Evolutionary conservation across 2,329 filamentous ascomycete species (phyloP).

Genomic region (Cucurbitaria berberidis): DNA sequence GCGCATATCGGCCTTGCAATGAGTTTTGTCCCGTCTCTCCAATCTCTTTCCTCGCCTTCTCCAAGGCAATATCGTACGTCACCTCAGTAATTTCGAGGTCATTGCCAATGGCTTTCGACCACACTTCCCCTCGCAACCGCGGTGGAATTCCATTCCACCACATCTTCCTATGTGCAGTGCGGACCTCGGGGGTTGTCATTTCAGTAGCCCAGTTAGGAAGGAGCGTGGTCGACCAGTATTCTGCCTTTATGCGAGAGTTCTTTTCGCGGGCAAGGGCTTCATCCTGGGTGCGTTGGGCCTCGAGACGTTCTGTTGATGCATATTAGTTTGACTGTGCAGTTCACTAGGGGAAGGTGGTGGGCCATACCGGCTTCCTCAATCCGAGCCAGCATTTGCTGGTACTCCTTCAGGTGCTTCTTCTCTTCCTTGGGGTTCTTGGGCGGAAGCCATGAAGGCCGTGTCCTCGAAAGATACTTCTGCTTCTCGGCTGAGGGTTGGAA

Average conservation of each 20-base stretch:
- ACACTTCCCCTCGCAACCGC: slow-evolving; percentile 71
- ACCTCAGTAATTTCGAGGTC: slow-evolving; percentile 70
- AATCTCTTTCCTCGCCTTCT: slow-evolving; percentile 66
- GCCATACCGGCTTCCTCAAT: slow-evolving; percentile 62
- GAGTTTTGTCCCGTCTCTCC: slow-evolving; percentile 59
- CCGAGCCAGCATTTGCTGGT: slow-evolving; percentile 79
- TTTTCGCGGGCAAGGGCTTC: slow-evolving; percentile 59
- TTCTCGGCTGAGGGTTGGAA: slow-evolving; percentile 86
- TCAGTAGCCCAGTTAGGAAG: slow-evolving; percentile 77
- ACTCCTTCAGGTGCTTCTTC: slow-evolving; percentile 83
- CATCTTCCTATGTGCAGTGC: slow-evolving; percentile 63
- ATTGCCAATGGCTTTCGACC: slow-evolving; percentile 75
- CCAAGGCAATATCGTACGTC: slow-evolving; percentile 74
- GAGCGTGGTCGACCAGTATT: slow-evolving; percentile 78
- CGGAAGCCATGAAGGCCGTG: slow-evolving; percentile 79
- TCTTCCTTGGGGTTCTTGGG: slow-evolving; percentile 92
- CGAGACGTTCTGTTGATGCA: slow-evolving; percentile 34
- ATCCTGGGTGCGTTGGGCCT: slow-evolving; percentile 52
- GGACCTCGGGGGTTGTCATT: slow-evolving; percentile 54
- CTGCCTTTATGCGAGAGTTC: slow-evolving; percentile 56
- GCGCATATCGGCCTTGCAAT: slow-evolving; percentile 32
- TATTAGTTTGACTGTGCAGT: slow-evolving; percentile 16
- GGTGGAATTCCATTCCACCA: slow-evolving; percentile 84
- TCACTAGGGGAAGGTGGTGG: not conserved
- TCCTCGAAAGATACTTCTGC: slow-evolving; percentile 80